Percentiles rank a stretch among this genome's conserved stretches.
phyloP scores from a whole-genome alignment of 1,139 yeast species.

The Saccharomyces hybrid region DNA sequence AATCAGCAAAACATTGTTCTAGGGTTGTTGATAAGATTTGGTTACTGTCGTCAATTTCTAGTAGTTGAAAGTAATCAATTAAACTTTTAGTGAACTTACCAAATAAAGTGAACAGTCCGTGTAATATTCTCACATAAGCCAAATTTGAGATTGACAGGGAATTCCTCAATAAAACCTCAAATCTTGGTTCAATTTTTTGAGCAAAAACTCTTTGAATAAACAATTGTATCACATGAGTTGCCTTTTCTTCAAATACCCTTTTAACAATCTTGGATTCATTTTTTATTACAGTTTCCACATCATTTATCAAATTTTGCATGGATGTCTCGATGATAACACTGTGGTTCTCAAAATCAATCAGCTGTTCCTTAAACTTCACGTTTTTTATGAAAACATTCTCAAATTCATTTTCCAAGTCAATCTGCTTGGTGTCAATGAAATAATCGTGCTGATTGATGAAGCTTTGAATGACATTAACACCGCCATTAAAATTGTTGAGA shows the following conservation, averaged over 20 bases:
- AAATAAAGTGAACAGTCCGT: constrained; percentile 53
- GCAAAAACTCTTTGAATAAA: constrained; percentile 75
- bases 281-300: constrained; percentile 43
- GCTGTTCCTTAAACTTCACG: constrained; percentile 35
- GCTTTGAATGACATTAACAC: constrained; percentile 71
- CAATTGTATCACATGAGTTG: constrained; percentile 56
- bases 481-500: constrained; percentile 79
- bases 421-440: constrained; percentile 44
- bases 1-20: constrained; percentile 65
- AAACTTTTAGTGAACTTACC: constrained; percentile 61
- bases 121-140: constrained; percentile 73
- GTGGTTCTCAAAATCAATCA: constrained; percentile 41
- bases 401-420: constrained; percentile 32
- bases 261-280: constrained; percentile 68
- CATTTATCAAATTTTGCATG: constrained; percentile 36
- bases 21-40: constrained; percentile 42
- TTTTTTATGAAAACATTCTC: background rate
- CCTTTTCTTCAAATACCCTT: constrained; percentile 64
- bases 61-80: constrained; percentile 44
- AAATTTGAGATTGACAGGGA: constrained; percentile 60
- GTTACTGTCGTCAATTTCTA: constrained; percentile 41
- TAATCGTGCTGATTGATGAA: constrained; percentile 78
- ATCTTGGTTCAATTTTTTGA: constrained; percentile 62
- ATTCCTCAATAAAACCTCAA: constrained; percentile 54
- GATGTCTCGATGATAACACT: constrained; percentile 36